Conservation (phyloP, 805 yeast species). For the Kockiozyma suomiensis region DNA sequence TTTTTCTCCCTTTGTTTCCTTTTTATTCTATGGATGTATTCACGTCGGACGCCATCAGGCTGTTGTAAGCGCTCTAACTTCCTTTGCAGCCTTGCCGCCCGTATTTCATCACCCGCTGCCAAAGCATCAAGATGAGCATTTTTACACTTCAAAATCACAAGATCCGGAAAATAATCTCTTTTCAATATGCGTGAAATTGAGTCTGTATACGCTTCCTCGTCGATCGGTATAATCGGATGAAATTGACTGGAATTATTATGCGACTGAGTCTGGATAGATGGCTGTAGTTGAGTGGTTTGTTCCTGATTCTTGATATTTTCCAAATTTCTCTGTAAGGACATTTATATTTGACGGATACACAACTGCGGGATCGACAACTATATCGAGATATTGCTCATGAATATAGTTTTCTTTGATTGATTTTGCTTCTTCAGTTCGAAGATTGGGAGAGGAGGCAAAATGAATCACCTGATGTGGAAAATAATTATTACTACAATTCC, state of each 20-base stretch:
- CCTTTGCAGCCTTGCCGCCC: conserved; percentile 10
- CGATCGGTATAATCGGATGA: conserved; percentile 32
- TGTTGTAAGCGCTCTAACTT: conserved; percentile 15
- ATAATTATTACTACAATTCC: too few relatives aligned
- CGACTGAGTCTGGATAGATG: conserved; percentile 17
- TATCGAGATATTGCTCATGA: too few relatives aligned
- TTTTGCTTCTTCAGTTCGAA: too few relatives aligned
- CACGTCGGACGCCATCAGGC: conserved; percentile 18
- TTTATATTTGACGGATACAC: too few relatives aligned
- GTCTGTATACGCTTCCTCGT: conserved; percentile 39
- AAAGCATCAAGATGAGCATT: conserved; percentile 28
- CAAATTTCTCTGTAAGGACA: not conserved
- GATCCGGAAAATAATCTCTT: conserved; percentile 37
- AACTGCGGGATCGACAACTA: too few relatives aligned
- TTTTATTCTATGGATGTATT: not conserved
- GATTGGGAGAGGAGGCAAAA: too few relatives aligned
- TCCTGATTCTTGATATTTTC: not conserved
- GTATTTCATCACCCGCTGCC: conserved; percentile 2
- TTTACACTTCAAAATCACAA: conserved; percentile 14
- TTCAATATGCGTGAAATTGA: conserved; percentile 36
- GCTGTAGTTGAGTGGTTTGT: not conserved
- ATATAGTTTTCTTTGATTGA: too few relatives aligned
- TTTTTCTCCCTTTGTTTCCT: not conserved
- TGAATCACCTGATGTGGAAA: too few relatives aligned
- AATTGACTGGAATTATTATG: conserved; percentile 9